These are phyloP conservation scores for Cardamine resedifolia DNA, from an alignment of 345 rosid genomes.

Conservation along the genomic window DNA sequence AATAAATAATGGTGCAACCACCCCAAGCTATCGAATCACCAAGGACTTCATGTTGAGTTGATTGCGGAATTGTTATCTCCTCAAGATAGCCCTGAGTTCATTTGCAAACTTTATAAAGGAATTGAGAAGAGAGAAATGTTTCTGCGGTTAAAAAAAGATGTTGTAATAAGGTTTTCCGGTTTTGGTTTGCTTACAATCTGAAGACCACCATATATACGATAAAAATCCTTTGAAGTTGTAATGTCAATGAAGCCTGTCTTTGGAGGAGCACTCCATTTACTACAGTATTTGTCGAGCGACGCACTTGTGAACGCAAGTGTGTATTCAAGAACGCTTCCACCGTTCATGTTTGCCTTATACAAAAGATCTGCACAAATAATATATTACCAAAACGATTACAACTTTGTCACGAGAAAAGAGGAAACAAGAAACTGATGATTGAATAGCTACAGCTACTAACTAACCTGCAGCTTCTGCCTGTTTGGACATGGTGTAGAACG, in stretches of 20 bases:
- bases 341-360: constrained; percentile 89
- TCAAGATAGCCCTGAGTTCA: constrained; percentile 77
- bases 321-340: constrained; percentile 91
- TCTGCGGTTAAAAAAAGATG: background rate
- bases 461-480: constrained; percentile 99
- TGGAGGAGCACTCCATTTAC: constrained; percentile 96
- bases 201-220: constrained; percentile 94
- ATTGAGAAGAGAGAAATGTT: background rate
- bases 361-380: constrained; percentile 65
- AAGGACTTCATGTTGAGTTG: constrained; percentile 58
- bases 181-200: constrained; percentile 66
- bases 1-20: constrained; percentile 90
- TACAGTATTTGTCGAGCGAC: constrained; percentile 85
- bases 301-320: constrained; percentile 99
- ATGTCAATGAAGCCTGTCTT: constrained; percentile 96
- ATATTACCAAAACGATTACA: constrained; percentile 17
- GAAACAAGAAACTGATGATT: background rate
- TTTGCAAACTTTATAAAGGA: background rate
- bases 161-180: constrained; percentile 10
- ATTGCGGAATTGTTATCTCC: constrained; percentile 53
- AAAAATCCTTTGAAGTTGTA: constrained; percentile 93
- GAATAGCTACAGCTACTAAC: constrained; percentile 2
- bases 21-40: constrained; percentile 99
- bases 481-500: constrained; percentile 91
- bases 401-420: background rate